These are phyloP conservation scores for Aphanomyces invadans DNA, from an alignment of 352 stramenopile genomes.

Conservation along the genomic window DNA sequence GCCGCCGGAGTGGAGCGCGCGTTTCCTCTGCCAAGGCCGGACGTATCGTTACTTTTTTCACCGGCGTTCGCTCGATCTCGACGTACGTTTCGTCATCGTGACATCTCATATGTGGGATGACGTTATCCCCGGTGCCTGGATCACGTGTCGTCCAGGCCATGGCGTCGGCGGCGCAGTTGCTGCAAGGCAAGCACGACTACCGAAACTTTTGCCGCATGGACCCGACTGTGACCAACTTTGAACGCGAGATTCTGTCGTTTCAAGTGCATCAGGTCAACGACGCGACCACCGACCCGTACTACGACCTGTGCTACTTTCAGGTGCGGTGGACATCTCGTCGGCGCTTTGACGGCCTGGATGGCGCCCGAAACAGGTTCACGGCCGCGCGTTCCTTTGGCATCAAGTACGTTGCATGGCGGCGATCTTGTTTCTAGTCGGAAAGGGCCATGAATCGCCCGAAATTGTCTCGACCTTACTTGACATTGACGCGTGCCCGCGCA, in stretches of 20 bases:
- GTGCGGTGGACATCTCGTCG: no score
- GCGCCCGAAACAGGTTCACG: slow-evolving; percentile 75
- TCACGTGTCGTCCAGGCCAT: slow-evolving; percentile 69
- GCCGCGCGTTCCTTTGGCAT: slow-evolving; percentile 98
- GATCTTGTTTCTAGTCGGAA: slow-evolving; percentile 94
- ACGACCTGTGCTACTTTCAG: slow-evolving; percentile 70
- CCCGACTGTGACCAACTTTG: slow-evolving; percentile 94
- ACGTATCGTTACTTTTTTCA: slow-evolving; percentile 98
- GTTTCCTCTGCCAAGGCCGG: slow-evolving; percentile 90
- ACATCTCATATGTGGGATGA: slow-evolving; percentile 17
- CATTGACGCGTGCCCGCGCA: slow-evolving; percentile 76
- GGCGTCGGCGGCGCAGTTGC: slow-evolving; percentile 63
- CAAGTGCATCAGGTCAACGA: slow-evolving; percentile 66
- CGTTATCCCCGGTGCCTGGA: slow-evolving; percentile 9
- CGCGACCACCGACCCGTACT: slow-evolving; percentile 31
- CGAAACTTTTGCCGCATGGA: slow-evolving; percentile 99
- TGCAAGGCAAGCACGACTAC: slow-evolving; percentile 97
- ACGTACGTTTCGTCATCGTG: slow-evolving; percentile 18
- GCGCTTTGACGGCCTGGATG: no score
- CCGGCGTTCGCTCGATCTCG: slow-evolving; percentile 53
- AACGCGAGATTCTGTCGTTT: slow-evolving; percentile 72
- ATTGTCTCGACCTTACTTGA: slow-evolving; percentile 90
- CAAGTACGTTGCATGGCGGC: slow-evolving; percentile 98
- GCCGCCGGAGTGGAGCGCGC: slow-evolving; percentile 89
- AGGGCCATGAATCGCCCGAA: slow-evolving; percentile 81